Conservation (phyloP, 305 asterid species). For the Plantago coronopus region DNA sequence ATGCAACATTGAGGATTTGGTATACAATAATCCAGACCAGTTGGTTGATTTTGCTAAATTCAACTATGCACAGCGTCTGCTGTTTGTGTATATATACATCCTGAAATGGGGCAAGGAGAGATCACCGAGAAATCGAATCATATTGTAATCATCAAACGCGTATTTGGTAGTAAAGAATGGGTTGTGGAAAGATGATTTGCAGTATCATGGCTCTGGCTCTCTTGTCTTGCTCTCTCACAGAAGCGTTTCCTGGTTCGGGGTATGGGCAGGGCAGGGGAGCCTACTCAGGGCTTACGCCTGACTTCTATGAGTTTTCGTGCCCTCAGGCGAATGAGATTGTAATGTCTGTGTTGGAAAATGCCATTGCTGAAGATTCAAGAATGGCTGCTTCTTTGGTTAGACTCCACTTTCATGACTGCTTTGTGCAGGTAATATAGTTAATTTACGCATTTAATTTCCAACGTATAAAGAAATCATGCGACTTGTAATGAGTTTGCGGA, state of each 20-base stretch:
- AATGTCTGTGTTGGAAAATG: constrained; percentile 70
- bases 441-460: neutral
- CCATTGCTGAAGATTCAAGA: constrained; percentile 58
- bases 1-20: constrained; percentile 50
- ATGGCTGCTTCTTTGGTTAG: constrained; percentile 78
- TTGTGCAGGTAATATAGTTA: constrained; percentile 57
- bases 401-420: constrained; percentile 83
- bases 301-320: constrained; percentile 55
- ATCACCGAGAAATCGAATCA: constrained; percentile 13
- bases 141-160: neutral
- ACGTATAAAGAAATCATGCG: too few species aligned
- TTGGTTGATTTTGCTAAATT: constrained; percentile 27
- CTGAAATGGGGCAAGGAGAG: constrained; percentile 2
- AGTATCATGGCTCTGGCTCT: constrained; percentile 27
- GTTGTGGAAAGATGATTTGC: constrained; percentile 29
- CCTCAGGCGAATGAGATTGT: constrained; percentile 73
- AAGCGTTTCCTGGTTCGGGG: constrained; percentile 39
- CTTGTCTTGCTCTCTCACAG: constrained; percentile 28
- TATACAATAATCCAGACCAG: constrained; percentile 38
- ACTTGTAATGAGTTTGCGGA: too few species aligned
- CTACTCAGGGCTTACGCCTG: constrained; percentile 44
- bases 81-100: constrained; percentile 25
- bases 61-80: neutral
- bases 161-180: constrained; percentile 31
- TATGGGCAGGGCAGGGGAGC: constrained; percentile 26